A percentile compares a stretch with the other conserved stretches of the same genome.
These are phyloP conservation scores for Onygenales sp. DNA, from an alignment of 2,329 filamentous ascomycete species.

Conservation along the genomic window DNA sequence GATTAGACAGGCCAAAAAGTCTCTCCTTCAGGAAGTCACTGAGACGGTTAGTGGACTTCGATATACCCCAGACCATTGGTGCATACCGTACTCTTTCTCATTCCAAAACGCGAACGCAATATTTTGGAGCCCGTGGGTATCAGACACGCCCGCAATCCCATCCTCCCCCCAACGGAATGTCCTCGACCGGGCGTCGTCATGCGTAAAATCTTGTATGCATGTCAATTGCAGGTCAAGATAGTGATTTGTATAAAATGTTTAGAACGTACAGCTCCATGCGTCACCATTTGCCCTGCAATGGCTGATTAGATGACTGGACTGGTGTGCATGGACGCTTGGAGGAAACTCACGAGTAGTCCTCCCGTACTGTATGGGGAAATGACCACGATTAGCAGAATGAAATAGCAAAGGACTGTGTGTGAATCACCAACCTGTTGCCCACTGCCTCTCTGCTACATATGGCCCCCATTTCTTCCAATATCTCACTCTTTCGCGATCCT, in stretches of 20 bases:
- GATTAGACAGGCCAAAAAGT: constrained; percentile 89
- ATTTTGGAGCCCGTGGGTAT: constrained; percentile 84
- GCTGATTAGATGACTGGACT: constrained; percentile 7
- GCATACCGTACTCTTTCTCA: constrained; percentile 66
- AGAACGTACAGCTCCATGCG: constrained; percentile 80
- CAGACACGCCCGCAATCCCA: constrained; percentile 90
- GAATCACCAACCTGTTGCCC: constrained; percentile 67
- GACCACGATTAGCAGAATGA: constrained; percentile 19
- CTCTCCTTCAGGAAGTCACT: constrained; percentile 92
- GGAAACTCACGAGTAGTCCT: constrained; percentile 69
- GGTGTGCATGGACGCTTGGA: constrained; percentile 3
- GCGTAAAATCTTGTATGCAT: constrained; percentile 64
- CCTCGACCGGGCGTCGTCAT: constrained; percentile 81
- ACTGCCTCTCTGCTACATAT: constrained; percentile 88
- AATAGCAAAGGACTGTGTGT: background rate
- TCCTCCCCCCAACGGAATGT: constrained; percentile 95
- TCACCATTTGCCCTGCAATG: constrained; percentile 63
- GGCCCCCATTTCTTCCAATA: constrained; percentile 99
- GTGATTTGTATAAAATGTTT: constrained; percentile 4
- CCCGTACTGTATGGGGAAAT: constrained; percentile 52
- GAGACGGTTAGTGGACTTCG: constrained; percentile 3
- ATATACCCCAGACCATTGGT: background rate
- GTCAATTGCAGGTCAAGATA: constrained; percentile 5
- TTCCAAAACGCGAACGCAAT: constrained; percentile 98
- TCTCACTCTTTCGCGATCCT: constrained; percentile 71